Evolutionary conservation across 78 protist species (phyloP).

Genomic region (Bigelowiella natans): DNA sequence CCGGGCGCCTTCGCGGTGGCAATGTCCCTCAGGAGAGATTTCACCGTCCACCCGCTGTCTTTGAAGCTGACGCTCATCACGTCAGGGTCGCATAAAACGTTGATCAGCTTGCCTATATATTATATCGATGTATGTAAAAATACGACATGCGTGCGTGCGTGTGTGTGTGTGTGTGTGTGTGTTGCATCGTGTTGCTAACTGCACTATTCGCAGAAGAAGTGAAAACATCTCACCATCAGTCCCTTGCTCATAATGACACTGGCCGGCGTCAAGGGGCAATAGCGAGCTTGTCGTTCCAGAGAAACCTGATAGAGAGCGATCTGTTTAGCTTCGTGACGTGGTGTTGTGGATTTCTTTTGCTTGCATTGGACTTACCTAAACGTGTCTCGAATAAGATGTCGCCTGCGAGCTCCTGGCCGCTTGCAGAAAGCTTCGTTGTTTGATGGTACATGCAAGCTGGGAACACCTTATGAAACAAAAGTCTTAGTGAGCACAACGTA

Average conservation of each 20-base stretch:
- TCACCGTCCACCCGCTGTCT: conserved; percentile 27
- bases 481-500: no score
- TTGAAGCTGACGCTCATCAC: not conserved
- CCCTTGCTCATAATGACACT: conserved; percentile 48
- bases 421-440: conserved; percentile 1
- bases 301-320: conserved; percentile 27
- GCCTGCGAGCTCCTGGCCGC: conserved; percentile 29
- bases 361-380: no score
- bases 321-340: no score
- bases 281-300: conserved; percentile 23
- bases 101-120: conserved; percentile 10
- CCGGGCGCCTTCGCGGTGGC: not conserved
- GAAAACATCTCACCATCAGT: conserved; percentile 43
- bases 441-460: conserved; percentile 21
- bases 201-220: not conserved
- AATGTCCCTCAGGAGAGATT: conserved; percentile 2
- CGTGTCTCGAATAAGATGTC: conserved; percentile 17
- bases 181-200: no score
- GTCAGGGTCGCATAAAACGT: not conserved
- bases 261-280: conserved; percentile 29
- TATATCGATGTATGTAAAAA: no score
- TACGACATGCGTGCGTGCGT: no score
- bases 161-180: no score
- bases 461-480: conserved; percentile 15
- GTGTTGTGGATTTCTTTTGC: no score